Percentiles rank a stretch among this genome's conserved stretches.
These are phyloP conservation scores for Protea cynaroides DNA, from an alignment of 164 flowering plant genomes.

Conservation along the genomic window DNA sequence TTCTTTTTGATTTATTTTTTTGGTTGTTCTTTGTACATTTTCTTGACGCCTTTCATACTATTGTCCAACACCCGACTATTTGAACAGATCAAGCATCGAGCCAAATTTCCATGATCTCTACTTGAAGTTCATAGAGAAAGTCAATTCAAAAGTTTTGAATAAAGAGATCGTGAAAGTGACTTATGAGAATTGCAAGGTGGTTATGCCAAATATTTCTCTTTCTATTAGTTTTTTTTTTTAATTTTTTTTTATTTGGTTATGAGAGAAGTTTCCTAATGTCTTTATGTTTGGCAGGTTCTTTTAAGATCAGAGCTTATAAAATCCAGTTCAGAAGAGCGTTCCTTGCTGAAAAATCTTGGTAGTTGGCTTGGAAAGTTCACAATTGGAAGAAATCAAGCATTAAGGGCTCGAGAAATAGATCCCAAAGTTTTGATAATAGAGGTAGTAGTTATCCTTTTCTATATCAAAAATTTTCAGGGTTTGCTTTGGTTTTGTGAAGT, in stretches of 20 bases:
- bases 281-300: conserved; percentile 55
- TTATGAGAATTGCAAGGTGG: conserved; percentile 97
- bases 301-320: conserved; percentile 91
- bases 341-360: conserved; percentile 89
- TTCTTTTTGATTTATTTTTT: background rate
- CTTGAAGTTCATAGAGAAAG: conserved; percentile 87
- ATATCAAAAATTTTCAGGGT: too few relatives aligned
- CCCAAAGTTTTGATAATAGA: conserved; percentile 85
- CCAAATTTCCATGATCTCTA: conserved; percentile 98
- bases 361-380: conserved; percentile 99
- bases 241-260: background rate
- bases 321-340: conserved; percentile 96
- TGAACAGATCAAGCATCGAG: conserved; percentile 91
- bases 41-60: background rate
- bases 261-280: background rate
- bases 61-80: background rate
- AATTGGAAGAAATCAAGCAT: conserved; percentile 87
- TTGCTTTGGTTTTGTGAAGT: too few relatives aligned
- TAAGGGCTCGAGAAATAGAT: conserved; percentile 85
- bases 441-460: conserved; percentile 29
- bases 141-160: conserved; percentile 61
- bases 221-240: background rate
- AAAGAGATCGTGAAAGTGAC: conserved; percentile 81
- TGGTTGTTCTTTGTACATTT: background rate
- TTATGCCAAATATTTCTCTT: conserved; percentile 7